Evolutionary conservation across 208 protist species (phyloP).

Genomic region (Acanthamoeba healyi): DNA sequence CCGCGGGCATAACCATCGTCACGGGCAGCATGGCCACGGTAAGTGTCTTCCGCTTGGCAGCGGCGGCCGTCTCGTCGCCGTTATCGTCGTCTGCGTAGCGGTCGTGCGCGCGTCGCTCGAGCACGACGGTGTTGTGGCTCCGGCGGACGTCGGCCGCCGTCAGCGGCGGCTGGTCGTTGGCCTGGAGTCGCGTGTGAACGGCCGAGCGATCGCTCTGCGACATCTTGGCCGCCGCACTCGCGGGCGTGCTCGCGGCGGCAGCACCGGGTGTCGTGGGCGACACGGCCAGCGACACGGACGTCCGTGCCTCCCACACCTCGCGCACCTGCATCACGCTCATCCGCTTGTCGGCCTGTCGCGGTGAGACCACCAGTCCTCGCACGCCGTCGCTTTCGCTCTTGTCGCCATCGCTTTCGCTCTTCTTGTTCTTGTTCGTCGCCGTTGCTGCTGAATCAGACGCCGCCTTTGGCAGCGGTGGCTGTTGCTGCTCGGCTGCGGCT

Average conservation of each 20-base stretch:
- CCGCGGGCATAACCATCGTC: background rate
- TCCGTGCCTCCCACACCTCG: constrained; percentile 7
- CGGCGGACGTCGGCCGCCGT: background rate
- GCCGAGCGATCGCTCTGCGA: constrained; percentile 47
- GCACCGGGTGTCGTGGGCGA: no score
- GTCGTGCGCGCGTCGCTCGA: background rate
- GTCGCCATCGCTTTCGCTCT: background rate
- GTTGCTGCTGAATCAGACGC: no score
- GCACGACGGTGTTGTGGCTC: background rate
- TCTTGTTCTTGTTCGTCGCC: background rate
- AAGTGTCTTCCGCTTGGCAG: background rate
- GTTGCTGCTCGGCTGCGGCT: no score
- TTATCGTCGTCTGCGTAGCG: background rate
- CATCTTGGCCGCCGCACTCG: background rate
- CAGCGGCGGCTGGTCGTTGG: background rate
- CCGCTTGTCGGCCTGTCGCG: background rate
- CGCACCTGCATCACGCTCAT: constrained; percentile 26
- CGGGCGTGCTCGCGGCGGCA: no score
- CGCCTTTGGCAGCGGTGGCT: no score
- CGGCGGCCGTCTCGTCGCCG: background rate
- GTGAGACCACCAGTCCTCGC: background rate
- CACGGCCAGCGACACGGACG: background rate
- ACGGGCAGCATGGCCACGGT: background rate
- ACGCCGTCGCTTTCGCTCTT: background rate
- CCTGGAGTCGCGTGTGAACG: background rate